These are phyloP conservation scores for Retiboletus fuscus DNA, from an alignment of 1,284 basidiomycete species.

Conservation along the genomic window DNA sequence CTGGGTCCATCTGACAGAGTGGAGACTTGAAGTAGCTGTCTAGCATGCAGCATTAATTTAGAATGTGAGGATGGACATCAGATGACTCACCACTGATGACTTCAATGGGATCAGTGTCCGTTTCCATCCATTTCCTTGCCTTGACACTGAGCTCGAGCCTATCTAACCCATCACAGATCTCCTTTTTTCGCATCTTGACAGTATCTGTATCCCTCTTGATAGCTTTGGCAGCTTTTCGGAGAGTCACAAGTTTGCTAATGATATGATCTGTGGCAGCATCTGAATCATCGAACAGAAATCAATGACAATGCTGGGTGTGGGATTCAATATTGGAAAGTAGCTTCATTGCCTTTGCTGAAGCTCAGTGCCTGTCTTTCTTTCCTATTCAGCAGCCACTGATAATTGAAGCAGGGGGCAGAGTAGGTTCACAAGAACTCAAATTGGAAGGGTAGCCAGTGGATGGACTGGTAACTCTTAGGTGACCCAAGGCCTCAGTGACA, in stretches of 20 bases:
- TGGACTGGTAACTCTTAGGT: neutral
- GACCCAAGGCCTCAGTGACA: neutral
- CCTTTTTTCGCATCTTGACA: neutral
- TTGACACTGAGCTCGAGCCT: neutral
- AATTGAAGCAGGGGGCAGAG: neutral
- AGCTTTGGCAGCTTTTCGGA: neutral
- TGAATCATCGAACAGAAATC: neutral
- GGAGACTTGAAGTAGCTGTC: neutral
- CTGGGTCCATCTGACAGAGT: neutral
- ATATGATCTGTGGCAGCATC: neutral
- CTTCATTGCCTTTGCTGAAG: neutral
- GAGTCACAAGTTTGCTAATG: neutral
- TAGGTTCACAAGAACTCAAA: neutral
- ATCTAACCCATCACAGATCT: neutral
- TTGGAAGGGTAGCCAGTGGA: neutral
- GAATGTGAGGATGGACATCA: neutral
- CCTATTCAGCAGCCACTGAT: neutral
- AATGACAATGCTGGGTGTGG: neutral
- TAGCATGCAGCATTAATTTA: neutral
- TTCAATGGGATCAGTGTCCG: neutral
- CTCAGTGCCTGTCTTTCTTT: neutral
- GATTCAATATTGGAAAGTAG: neutral
- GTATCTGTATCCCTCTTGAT: neutral
- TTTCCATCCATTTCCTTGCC: neutral
- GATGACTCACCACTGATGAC: neutral